Base-by-base conservation (phyloP, 495 filamentous ascomycete genomes). In the Zalerion maritima region DNA sequence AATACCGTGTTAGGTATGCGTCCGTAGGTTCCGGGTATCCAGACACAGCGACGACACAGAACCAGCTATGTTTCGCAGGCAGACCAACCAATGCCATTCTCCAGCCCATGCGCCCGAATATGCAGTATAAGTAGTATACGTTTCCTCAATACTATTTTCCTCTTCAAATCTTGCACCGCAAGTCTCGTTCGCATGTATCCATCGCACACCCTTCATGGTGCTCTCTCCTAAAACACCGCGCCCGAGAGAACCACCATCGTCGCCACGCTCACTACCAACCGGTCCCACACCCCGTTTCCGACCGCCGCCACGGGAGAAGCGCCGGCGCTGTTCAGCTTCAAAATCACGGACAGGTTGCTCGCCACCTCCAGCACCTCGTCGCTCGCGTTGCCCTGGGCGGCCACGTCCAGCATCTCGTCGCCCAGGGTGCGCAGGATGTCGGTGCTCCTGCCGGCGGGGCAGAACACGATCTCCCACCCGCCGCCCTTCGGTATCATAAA, bases 401-500 rank as follows among this genome's bases (percentile, higher is more conserved):
- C 55, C 6, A 65, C 31, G 3, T 32, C 25, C 4, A 37, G 32
- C 20, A 71, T 37, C 45, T 69, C 47, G 7, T 53, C 42, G 2
- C 50, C 47, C 38, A 67, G 65, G 0, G 60, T 58, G 3, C 49
- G 43, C 11, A 81, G 43, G 21, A 82, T 84, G 33, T 70, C 73
- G 3, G 78, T 81, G 27, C 73, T 79, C 7, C 75, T 54, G 0
- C 76, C 81, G 3, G 47, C 46, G 0, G 81, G 81, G 42, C 81
- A 86, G 43, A 85, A 83, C 6, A 70, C 55, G n/a, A 86, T 58
- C 49, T 83, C 65, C 57, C 75, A 87, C 1, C 78, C 80, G 4
- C 66, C 73, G 4, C 78, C 78, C 15, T 56, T 56, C 0, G 81
- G 78, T 5, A 83, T 64, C 34, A 81, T 75, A 47, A 87, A 86